These are phyloP conservation scores for Rhizopogon rudus DNA, from an alignment of 768 basidiomycete genomes.

Conservation along the genomic window DNA sequence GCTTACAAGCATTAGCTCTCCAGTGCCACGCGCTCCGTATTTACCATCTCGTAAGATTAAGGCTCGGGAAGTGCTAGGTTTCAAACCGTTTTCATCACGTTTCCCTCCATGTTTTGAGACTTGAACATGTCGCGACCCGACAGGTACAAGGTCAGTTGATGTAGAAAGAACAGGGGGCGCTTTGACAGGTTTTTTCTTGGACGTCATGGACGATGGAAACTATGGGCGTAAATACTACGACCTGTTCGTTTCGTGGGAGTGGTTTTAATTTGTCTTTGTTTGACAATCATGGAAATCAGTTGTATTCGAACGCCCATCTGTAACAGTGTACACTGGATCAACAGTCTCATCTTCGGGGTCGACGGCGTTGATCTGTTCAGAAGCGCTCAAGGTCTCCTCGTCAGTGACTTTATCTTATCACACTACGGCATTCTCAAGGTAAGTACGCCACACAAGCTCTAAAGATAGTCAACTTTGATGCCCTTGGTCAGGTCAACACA, in stretches of 20 bases:
- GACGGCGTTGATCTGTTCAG: too few species aligned
- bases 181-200: constrained; percentile 27
- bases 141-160: constrained; percentile 44
- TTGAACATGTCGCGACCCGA: constrained; percentile 51
- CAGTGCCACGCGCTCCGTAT: constrained; percentile 64
- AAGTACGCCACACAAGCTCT: too few species aligned
- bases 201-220: not conserved
- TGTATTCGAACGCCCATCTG: too few species aligned
- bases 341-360: too few species aligned
- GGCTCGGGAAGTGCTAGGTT: constrained; percentile 67
- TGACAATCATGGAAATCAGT: not conserved
- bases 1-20: constrained; percentile 53
- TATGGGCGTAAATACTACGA: not conserved
- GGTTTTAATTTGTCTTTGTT: not conserved
- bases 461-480: too few species aligned
- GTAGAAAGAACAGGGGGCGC: constrained; percentile 7
- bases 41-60: constrained; percentile 73
- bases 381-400: too few species aligned
- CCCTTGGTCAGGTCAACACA: too few species aligned
- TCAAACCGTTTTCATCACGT: constrained; percentile 45
- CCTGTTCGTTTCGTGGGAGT: not conserved
- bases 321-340: not conserved
- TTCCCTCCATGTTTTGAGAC: constrained; percentile 26
- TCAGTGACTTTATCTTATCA: too few species aligned
- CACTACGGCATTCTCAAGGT: too few species aligned